These are phyloP conservation scores for Dissophora ornata DNA, from an alignment of 192 early-diverging fungal genomes.

Conservation along the genomic window DNA sequence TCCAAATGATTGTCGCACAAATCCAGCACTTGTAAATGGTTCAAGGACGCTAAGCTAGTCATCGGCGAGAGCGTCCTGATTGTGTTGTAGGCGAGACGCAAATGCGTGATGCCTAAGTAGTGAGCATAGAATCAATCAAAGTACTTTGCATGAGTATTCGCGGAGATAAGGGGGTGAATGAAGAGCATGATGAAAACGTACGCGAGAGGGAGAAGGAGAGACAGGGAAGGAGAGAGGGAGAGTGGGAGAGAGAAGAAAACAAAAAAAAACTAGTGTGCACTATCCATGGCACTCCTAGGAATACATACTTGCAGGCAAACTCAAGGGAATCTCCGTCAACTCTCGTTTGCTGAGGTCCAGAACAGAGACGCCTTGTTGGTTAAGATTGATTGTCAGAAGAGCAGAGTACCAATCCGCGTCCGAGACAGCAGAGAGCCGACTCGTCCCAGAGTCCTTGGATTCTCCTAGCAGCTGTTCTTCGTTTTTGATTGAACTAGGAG, in stretches of 20 bases:
- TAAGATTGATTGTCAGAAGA: conserved; percentile 9
- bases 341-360: conserved; percentile 47
- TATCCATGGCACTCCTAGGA: no score
- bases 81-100: conserved; percentile 43
- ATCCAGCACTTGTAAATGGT: conserved; percentile 49
- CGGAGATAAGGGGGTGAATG: no score
- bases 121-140: no score
- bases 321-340: conserved; percentile 30
- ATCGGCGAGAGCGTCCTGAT: conserved; percentile 31
- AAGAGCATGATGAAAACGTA: no score
- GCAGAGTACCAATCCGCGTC: conserved; percentile 37
- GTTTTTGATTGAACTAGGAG: not conserved
- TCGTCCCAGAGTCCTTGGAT: conserved; percentile 3
- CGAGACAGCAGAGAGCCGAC: conserved; percentile 30
- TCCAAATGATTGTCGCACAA: conserved; percentile 54
- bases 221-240: no score
- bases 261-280: not conserved
- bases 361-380: conserved; percentile 38
- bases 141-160: no score
- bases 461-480: not conserved
- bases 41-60: conserved; percentile 22
- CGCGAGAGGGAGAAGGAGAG: no score
- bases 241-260: not conserved
- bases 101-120: conserved; percentile 38
- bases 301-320: conserved; percentile 33